Evolutionary conservation across 305 asterid genomes (phyloP).

Genomic region (Fraxinus ornus): DNA sequence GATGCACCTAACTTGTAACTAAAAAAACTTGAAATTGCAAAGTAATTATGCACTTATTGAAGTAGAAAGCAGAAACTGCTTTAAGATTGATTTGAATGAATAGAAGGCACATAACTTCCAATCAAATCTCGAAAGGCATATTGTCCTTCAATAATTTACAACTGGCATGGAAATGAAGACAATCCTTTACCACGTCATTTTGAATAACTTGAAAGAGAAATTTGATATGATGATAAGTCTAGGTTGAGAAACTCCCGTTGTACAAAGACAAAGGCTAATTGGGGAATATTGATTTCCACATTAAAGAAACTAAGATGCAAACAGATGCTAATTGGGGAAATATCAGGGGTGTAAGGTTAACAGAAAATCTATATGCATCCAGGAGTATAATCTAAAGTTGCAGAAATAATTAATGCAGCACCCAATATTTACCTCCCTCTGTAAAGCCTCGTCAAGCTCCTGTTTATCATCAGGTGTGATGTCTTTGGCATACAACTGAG

Average conservation of each 20-base stretch:
- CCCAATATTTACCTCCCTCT: conserved; percentile 27
- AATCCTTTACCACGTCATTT: background rate
- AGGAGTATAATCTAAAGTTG: background rate
- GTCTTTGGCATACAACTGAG: conserved; percentile 33
- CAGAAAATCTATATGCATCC: background rate
- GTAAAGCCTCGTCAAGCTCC: conserved; percentile 35
- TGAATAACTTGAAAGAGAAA: background rate
- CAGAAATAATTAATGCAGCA: background rate
- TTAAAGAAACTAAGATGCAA: background rate
- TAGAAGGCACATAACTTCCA: background rate
- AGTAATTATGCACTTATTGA: background rate
- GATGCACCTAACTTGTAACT: background rate
- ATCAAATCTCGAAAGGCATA: background rate
- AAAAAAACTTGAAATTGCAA: background rate
- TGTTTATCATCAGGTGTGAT: conserved; percentile 35
- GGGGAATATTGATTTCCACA: background rate
- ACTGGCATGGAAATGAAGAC: background rate
- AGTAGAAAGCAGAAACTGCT: background rate
- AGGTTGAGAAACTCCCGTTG: background rate
- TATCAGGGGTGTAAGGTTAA: background rate
- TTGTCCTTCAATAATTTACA: background rate
- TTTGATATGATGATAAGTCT: background rate
- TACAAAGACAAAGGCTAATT: background rate
- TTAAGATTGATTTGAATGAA: background rate
- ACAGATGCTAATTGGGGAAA: background rate